Base-by-base conservation (phyloP, 257 asterid species). In the Verbascum thapsus region DNA sequence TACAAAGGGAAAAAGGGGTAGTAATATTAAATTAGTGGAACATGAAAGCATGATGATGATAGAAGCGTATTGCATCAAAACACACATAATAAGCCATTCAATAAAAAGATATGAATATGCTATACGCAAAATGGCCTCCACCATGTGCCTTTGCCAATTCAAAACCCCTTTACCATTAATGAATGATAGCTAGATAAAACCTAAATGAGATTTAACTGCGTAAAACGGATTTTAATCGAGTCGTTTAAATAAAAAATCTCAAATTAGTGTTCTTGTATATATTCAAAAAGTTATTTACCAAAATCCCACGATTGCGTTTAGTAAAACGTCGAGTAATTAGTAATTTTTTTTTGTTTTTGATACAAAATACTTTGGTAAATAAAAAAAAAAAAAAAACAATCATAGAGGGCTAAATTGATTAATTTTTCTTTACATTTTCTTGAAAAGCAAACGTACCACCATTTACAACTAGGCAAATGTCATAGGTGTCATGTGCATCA, bases 131-230 rank as follows among this genome's bases (percentile, higher is more conserved):
- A 68, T 78, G 85, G 83, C 74, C 75, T 63, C 81, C 82, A 78
- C 86, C 90, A 82, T 84, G 88, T 87, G 92, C 37, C 52, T 57
- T 66, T 72, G 72, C 68, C 72, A 57, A 51, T 72, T 58, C 45
- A 22, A 61, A 54, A 64, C 44, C 7, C 16, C 18, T 2, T 53
- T 7, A 45, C 40, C 53, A 73, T 61, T 34, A 17, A 20, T 59
- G 48, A 63, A 48, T 45, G 47, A 18, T 61, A 34, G 60, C n/a
- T n/a, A 52, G 16, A 39, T 10, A 18, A 15, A 5, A 10, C 3
- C 3, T 26, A 26, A 26, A 48, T 2, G 30, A 20, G 7, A 6
- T 0, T 48, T 15, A 10, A 48, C 8, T 18, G 12, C 6, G 11
- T 15, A 7, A 2, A 0, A 7, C 2, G 10, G 5, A 48, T 10